Percentiles rank a stretch among this genome's conserved stretches.
Evolutionary conservation across 2,329 filamentous ascomycete genomes (phyloP).

Genomic region (Exophiala bonariae): DNA sequence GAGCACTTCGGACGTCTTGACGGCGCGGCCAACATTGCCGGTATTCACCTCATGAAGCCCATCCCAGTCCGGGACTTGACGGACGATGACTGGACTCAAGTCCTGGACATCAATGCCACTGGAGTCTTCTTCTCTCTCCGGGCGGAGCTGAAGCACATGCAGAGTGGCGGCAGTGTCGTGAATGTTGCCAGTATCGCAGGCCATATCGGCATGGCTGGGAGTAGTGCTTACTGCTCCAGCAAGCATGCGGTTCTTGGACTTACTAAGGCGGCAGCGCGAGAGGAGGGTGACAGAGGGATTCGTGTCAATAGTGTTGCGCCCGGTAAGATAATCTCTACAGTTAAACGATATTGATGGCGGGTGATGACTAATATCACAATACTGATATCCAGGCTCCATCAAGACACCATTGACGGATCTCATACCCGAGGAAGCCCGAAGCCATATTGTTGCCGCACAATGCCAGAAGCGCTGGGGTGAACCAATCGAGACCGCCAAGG

Average conservation of each 20-base stretch:
- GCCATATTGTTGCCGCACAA: not conserved
- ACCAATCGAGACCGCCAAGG: conserved; percentile 37
- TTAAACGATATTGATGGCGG: not conserved
- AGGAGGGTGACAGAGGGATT: conserved; percentile 48
- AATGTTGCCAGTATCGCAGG: conserved; percentile 37
- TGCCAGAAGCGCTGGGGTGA: not conserved
- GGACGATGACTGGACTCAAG: conserved; percentile 3
- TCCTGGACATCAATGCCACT: conserved; percentile 7
- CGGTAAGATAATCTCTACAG: conserved; percentile 27
- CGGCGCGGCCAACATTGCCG: conserved; percentile 41
- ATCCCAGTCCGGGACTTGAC: too few species aligned
- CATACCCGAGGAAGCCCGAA: not conserved
- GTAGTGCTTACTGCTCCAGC: conserved; percentile 39
- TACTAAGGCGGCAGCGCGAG: conserved; percentile 57
- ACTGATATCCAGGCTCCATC: too few species aligned
- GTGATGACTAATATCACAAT: conserved; percentile 4
- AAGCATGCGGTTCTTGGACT: conserved; percentile 60
- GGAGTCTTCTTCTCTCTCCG: conserved; percentile 8
- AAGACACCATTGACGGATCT: too few species aligned
- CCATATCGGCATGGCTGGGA: conserved; percentile 39
- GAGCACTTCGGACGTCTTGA: conserved; percentile 37
- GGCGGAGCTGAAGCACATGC: conserved; percentile 4
- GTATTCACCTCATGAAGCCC: too few species aligned
- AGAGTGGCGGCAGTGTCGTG: conserved; percentile 20
- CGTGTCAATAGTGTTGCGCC: conserved; percentile 33